Evolutionary conservation across 2,329 filamentous ascomycete genomes (phyloP).

Genomic region (Colletotrichum godetiae): DNA sequence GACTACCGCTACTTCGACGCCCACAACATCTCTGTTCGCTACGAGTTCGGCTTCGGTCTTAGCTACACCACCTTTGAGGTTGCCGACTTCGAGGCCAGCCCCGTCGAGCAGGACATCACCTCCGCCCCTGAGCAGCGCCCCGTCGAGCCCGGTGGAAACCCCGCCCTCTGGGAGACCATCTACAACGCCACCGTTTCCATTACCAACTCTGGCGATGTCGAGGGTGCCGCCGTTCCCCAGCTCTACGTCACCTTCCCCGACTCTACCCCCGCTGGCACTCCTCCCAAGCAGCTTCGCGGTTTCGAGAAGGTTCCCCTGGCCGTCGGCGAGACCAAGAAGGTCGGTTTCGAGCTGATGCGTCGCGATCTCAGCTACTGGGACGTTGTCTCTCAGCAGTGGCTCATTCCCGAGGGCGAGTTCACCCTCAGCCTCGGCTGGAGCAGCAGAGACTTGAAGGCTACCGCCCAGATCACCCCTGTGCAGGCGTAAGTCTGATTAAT

Average conservation of each 20-base stretch:
- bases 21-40: slow-evolving; percentile 67
- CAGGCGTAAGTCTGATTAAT: slow-evolving; percentile 7
- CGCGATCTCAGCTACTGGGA: slow-evolving; percentile 63
- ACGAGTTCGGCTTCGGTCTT: slow-evolving; percentile 77
- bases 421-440: slow-evolving; percentile 45
- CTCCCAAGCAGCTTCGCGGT: slow-evolving; percentile 59
- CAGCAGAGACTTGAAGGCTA: slow-evolving; percentile 39
- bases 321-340: slow-evolving; percentile 51
- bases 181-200: slow-evolving; percentile 59
- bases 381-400: slow-evolving; percentile 54
- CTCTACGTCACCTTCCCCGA: slow-evolving; percentile 62
- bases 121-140: slow-evolving; percentile 41
- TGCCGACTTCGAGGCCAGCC: slow-evolving; percentile 44
- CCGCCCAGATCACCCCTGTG: slow-evolving; percentile 28
- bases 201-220: slow-evolving; percentile 61
- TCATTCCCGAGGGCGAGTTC: slow-evolving; percentile 46
- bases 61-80: slow-evolving; percentile 75
- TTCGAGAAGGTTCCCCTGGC: slow-evolving; percentile 62
- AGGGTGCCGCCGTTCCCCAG: slow-evolving; percentile 64
- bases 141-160: slow-evolving; percentile 64
- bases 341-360: slow-evolving; percentile 58
- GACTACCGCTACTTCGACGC: slow-evolving; percentile 76
- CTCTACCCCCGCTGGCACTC: slow-evolving; percentile 54
- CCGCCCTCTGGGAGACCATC: slow-evolving; percentile 64
- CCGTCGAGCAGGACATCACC: slow-evolving; percentile 40